A percentile compares a stretch with the other conserved stretches of the same genome.
phyloP scores from a whole-genome alignment of 768 basidiomycete genomes.

The Paxillus rubicundulus region DNA sequence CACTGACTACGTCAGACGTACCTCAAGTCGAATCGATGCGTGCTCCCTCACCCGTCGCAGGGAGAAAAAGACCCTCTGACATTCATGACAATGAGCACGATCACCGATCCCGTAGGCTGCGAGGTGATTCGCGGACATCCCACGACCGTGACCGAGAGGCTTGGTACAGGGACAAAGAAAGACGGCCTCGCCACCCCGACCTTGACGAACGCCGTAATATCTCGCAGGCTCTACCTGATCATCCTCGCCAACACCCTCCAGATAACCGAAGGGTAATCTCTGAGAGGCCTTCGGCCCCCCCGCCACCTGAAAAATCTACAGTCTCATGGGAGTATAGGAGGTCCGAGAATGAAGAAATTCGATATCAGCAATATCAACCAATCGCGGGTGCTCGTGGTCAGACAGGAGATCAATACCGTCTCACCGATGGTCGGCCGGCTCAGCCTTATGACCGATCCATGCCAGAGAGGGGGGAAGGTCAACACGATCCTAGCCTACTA shows the following conservation, averaged over 20 bases:
- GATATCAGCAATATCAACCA: conserved; percentile 13
- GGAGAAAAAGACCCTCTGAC: conserved; percentile 24
- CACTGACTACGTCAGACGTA: conserved; percentile 2
- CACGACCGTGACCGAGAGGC: conserved; percentile 6
- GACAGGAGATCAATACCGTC: conserved; percentile 5
- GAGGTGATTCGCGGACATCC: conserved; percentile 19
- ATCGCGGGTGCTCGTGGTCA: not conserved
- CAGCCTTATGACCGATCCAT: conserved; percentile 10
- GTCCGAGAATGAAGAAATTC: conserved; percentile 8
- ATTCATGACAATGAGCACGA: conserved; percentile 17
- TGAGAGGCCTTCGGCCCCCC: conserved; percentile 6
- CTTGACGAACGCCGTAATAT: conserved; percentile 10
- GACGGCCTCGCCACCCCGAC: conserved; percentile 11
- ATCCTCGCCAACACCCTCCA: not conserved
- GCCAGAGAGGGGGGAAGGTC: conserved; percentile 12
- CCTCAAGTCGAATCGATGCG: conserved; percentile 19
- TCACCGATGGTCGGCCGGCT: conserved; percentile 5
- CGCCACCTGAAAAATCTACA: not conserved
- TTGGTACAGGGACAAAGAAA: conserved; percentile 8
- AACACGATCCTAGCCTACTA: conserved; percentile 20
- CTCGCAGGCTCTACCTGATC: conserved; percentile 11
- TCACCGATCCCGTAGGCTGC: conserved; percentile 22
- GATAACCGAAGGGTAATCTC: conserved; percentile 5
- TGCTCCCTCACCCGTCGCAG: conserved; percentile 9
- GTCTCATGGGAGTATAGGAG: conserved; percentile 10